These are phyloP conservation scores for Talaromyces sp. DNA, from an alignment of 2,329 filamentous ascomycete genomes.

Conservation along the genomic window DNA sequence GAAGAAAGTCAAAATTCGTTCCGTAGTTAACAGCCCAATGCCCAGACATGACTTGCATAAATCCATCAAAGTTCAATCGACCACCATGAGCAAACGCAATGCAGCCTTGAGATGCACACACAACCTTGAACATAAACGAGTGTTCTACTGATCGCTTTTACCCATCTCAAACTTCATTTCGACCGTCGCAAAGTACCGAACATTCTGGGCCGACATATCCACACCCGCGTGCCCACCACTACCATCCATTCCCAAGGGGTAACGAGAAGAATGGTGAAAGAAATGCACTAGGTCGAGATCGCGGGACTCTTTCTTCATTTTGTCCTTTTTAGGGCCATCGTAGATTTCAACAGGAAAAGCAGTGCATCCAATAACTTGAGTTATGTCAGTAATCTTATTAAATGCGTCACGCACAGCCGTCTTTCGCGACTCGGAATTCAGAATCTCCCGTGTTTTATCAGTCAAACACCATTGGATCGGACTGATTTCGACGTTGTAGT, in stretches of 20 bases:
- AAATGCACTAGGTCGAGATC: too few relatives aligned
- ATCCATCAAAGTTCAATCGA: too few relatives aligned
- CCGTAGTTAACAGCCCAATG: too few relatives aligned
- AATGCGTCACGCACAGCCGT: slow-evolving; percentile 29
- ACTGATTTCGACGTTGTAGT: slow-evolving; percentile 25
- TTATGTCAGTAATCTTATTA: slow-evolving; percentile 26
- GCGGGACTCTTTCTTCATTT: too few relatives aligned
- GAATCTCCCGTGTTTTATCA: slow-evolving; percentile 19
- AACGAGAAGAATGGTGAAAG: too few relatives aligned
- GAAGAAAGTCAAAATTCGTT: too few relatives aligned
- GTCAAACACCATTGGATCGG: slow-evolving; percentile 29
- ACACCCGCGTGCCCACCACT: neutral
- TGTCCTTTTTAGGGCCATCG: too few relatives aligned
- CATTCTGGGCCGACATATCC: slow-evolving; percentile 15
- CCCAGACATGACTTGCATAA: neutral
- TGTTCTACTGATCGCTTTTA: too few relatives aligned
- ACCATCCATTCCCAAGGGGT: too few relatives aligned
- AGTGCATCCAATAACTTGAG: slow-evolving; percentile 21
- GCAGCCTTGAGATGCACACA: neutral
- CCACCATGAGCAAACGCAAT: too few relatives aligned
- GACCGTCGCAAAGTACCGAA: slow-evolving; percentile 11
- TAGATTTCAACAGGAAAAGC: slow-evolving; percentile 20
- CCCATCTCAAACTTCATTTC: neutral
- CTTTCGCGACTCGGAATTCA: slow-evolving; percentile 25
- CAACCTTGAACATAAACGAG: too few relatives aligned